phyloP scores from a whole-genome alignment of 208 protist genomes.

The Porcisia deanei region DNA sequence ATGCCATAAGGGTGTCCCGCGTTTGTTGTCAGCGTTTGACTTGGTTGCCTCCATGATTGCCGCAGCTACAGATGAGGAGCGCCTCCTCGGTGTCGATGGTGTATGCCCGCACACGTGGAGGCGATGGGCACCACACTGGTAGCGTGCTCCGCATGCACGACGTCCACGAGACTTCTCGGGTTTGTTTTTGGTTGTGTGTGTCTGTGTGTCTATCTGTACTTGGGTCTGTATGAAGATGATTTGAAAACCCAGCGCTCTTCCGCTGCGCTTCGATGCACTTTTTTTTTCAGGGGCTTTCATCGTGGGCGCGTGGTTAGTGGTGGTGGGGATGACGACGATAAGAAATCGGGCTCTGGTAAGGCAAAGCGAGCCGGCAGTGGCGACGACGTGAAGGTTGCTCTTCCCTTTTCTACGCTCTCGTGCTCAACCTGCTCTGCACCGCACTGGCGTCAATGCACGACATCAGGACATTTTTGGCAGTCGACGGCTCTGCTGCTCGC shows the following conservation, averaged over 20 bases:
- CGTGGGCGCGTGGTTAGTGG: too few species aligned
- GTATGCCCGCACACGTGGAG: constrained; percentile 61
- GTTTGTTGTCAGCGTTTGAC: constrained; percentile 32
- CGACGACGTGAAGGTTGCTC: not conserved
- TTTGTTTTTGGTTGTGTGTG: not conserved
- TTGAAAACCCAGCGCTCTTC: not conserved
- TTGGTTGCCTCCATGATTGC: constrained; percentile 53
- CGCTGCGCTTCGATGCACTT: not conserved
- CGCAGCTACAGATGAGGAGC: constrained; percentile 43
- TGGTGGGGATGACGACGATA: too few species aligned
- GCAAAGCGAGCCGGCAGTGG: not conserved
- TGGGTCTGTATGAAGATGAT: not conserved
- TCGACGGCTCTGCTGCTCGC: not conserved
- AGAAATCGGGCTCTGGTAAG: too few species aligned
- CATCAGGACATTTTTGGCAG: not conserved
- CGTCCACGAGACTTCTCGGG: not conserved
- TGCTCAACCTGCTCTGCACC: not conserved
- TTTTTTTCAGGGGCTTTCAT: not conserved
- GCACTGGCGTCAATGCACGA: not conserved
- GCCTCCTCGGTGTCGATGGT: constrained; percentile 45
- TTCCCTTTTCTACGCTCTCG: not conserved
- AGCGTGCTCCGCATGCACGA: constrained; percentile 4
- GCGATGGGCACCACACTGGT: constrained; percentile 85
- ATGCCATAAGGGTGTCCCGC: not conserved
- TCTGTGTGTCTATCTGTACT: not conserved